Evolutionary conservation across 1,284 basidiomycete species (phyloP).

Genomic region (Cryptococcus amylolentus): DNA sequence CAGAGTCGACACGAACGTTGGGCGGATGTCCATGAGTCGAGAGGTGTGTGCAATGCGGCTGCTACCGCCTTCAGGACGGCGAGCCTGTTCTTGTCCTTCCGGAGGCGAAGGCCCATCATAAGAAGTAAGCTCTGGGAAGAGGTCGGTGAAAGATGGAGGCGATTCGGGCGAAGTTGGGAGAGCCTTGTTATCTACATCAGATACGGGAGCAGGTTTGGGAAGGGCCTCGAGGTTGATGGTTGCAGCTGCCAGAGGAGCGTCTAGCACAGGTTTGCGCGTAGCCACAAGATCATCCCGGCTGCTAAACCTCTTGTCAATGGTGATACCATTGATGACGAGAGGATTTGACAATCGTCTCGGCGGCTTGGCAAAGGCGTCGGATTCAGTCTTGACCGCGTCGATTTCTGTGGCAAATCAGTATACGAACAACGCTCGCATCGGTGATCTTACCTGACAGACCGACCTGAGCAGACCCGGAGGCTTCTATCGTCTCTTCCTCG

Average conservation of each 20-base stretch:
- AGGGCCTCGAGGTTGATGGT: conserved; percentile 35
- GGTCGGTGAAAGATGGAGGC: conserved; percentile 40
- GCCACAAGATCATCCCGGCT: conserved; percentile 30
- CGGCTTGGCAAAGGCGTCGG: too few species aligned
- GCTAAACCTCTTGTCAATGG: conserved; percentile 39
- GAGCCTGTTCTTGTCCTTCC: conserved; percentile 44
- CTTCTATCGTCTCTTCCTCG: conserved; percentile 13
- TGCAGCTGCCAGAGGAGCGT: conserved; percentile 28
- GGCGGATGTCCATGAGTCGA: conserved; percentile 55
- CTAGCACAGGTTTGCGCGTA: conserved; percentile 34
- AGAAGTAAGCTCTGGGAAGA: conserved; percentile 55
- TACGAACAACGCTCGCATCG: too few species aligned
- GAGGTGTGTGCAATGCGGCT: conserved; percentile 54
- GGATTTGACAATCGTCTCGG: not conserved
- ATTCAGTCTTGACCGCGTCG: not conserved
- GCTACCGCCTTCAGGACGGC: conserved; percentile 53
- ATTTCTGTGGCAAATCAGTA: conserved; percentile 2
- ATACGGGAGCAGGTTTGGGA: conserved; percentile 6
- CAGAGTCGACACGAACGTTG: conserved; percentile 56
- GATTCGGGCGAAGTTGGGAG: conserved; percentile 3
- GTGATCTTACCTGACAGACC: too few species aligned
- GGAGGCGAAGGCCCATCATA: conserved; percentile 48
- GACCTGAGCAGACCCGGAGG: conserved; percentile 19
- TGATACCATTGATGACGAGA: conserved; percentile 32
- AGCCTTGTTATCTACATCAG: not conserved